Percentiles rank a stretch among this genome's conserved stretches.
These are phyloP conservation scores for Beta corolliflora DNA, from an alignment of 179 eudicot species.

Conservation along the genomic window DNA sequence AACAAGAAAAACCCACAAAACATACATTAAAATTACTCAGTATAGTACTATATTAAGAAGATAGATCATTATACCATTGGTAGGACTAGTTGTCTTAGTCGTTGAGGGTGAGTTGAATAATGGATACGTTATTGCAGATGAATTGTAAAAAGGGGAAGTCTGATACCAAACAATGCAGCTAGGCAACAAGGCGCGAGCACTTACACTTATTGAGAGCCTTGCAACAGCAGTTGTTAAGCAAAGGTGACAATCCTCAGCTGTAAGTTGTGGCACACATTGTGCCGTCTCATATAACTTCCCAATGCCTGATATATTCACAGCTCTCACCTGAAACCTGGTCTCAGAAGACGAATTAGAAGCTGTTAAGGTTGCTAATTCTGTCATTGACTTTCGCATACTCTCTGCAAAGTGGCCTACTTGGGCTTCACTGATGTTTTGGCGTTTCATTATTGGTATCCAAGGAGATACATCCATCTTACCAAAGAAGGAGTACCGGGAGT, in stretches of 20 bases:
- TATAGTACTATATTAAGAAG: too few relatives aligned
- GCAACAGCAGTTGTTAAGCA: slow-evolving; percentile 9
- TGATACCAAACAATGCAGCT: too few relatives aligned
- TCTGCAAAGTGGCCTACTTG: neutral
- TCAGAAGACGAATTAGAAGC: neutral
- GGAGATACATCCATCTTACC: slow-evolving; percentile 2
- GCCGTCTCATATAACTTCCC: slow-evolving; percentile 8
- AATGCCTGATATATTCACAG: neutral
- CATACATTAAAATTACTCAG: too few relatives aligned
- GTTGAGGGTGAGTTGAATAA: neutral
- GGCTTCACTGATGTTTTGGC: neutral
- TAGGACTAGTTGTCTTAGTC: too few relatives aligned
- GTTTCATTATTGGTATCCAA: neutral
- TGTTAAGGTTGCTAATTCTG: neutral
- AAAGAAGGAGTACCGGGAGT: neutral
- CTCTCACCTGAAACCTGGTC: neutral
- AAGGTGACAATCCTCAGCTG: neutral
- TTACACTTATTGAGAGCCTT: neutral
- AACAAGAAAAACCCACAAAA: too few relatives aligned
- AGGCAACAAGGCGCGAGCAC: too few relatives aligned
- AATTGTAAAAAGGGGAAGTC: neutral
- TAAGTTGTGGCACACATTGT: slow-evolving; percentile 27
- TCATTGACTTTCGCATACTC: neutral
- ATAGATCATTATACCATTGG: too few relatives aligned
- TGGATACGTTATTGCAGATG: neutral